Evolutionary conservation across 2,329 filamentous ascomycete genomes (phyloP), one percentile per base, ranked within the genome.

Genomic region (Cladosporium sp.): DNA sequence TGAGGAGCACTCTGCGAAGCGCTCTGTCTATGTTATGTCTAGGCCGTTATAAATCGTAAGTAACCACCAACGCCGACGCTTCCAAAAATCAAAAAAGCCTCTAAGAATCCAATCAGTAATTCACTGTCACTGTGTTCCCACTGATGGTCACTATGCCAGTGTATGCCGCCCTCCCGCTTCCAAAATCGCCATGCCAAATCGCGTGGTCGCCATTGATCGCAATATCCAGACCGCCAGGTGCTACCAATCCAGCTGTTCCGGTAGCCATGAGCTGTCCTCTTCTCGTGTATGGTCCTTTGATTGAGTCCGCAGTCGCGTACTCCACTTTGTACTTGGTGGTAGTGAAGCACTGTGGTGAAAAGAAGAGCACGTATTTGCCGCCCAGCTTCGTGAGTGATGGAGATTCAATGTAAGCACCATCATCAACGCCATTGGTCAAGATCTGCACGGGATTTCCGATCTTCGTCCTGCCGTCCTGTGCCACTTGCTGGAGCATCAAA

Each of bases 321-420:
- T 69, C 67, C 18, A 75, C 71, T 60, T 74, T 70, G 64, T 77
- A 77, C 21, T 69, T 68, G 3, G 66, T 28, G 2, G 70, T 70
- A 24, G 54, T 65, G 66, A 71, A 77, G 69, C 74, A 77, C n/a
- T 75, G 69, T 4, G 66, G 67, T 3, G 70, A 73, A 66, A 74
- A 77, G 59, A 77, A 76, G 24, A 77, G 70, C 2, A 73, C 70
- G 47, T 75, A 76, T 38, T 69, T 73, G 24, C 72, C 72, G 14
- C 67, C 68, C 47, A 73, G 68, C 44, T 69, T 70, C 47, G 70
- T 69, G 24, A 77, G 66, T 18, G 68, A 52, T 0, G 74, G 76
- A n/a, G 75, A 74, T 66, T 77, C 75, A 47, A 77, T 68, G 26
- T 73, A 71, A 1, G 74, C 74, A 2, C 76, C 74, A 64, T 76